These are phyloP conservation scores for Exophiala phaeomuriformis DNA, from an alignment of 2,329 filamentous ascomycete species.

Conservation along the genomic window DNA sequence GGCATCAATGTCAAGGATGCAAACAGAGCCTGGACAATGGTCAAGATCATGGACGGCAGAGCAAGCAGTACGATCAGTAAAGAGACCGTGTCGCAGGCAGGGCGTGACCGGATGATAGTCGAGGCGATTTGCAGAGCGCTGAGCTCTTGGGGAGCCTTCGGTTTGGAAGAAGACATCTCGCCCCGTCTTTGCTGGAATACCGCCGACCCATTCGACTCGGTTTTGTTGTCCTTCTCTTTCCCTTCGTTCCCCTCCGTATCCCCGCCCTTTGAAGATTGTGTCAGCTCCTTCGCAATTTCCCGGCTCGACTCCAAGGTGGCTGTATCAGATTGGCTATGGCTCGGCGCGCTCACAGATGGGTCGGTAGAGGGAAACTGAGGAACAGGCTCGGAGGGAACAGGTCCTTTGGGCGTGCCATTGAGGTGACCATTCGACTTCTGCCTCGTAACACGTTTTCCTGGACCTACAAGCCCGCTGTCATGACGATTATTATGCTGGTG, in stretches of 20 bases:
- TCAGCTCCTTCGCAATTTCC: conserved; percentile 3
- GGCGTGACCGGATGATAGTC: conserved; percentile 82
- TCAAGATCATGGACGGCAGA: conserved; percentile 78
- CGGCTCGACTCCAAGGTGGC: conserved; percentile 1
- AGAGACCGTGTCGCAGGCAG: conserved; percentile 88
- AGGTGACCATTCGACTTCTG: conserved; percentile 51
- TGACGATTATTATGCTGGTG: conserved; percentile 68
- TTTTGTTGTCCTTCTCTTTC: conserved; percentile 14
- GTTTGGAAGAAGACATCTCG: conserved; percentile 63
- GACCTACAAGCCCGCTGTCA: conserved; percentile 79
- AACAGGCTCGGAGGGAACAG: conserved; percentile 29
- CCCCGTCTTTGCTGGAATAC: conserved; percentile 47
- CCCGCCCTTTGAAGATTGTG: neutral
- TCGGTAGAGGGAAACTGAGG: conserved; percentile 12
- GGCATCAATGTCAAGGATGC: conserved; percentile 88
- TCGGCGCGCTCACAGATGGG: conserved; percentile 5
- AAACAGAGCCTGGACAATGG: conserved; percentile 84
- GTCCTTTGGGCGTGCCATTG: conserved; percentile 44
- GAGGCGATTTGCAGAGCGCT: conserved; percentile 70
- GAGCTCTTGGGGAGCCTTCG: conserved; percentile 60
- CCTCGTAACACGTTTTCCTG: conserved; percentile 60
- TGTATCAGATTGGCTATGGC: conserved; percentile 6
- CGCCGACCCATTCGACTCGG: conserved; percentile 20
- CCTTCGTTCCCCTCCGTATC: conserved; percentile 7
- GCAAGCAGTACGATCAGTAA: conserved; percentile 94